Conservation (phyloP, 371 early-diverging fungal genomes). For the Gilbertella persicaria region DNA sequence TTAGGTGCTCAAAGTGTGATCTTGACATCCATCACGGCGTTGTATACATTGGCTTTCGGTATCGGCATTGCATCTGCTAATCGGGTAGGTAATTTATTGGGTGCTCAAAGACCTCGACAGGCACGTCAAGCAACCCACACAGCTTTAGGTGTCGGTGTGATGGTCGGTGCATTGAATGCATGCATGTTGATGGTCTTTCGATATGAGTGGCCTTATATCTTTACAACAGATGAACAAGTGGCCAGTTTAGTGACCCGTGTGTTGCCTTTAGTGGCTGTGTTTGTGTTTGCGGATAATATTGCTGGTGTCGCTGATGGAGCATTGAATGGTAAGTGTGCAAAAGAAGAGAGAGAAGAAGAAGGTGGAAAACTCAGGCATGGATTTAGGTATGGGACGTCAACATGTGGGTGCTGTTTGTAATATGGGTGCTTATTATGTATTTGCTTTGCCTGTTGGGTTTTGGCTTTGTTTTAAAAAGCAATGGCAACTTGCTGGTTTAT, state of each 20-base stretch:
- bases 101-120: conserved; percentile 50
- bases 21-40: conserved; percentile 67
- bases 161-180: conserved; percentile 34
- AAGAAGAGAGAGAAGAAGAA: too few relatives aligned
- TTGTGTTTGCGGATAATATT: conserved; percentile 73
- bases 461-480: conserved; percentile 54
- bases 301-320: conserved; percentile 72
- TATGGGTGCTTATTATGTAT: conserved; percentile 61
- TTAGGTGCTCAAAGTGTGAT: conserved; percentile 84
- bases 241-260: conserved; percentile 61
- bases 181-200: conserved; percentile 38
- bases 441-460: conserved; percentile 69
- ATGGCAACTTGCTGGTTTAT: conserved; percentile 65
- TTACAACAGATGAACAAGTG: conserved; percentile 67
- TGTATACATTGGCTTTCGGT: conserved; percentile 71
- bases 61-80: conserved; percentile 70
- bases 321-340: too few relatives aligned
- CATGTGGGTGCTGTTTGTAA: conserved; percentile 68
- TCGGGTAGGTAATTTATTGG: conserved; percentile 76
- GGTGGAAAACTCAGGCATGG: too few relatives aligned
- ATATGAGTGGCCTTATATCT: conserved; percentile 61
- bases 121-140: conserved; percentile 48
- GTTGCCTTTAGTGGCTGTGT: conserved; percentile 74
- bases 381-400: conserved; percentile 69
- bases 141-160: conserved; percentile 38